Evolutionary conservation across 768 basidiomycete species (phyloP), one percentile per base, ranked within the genome.

Genomic region (Coprinopsis marcescibilis): DNA sequence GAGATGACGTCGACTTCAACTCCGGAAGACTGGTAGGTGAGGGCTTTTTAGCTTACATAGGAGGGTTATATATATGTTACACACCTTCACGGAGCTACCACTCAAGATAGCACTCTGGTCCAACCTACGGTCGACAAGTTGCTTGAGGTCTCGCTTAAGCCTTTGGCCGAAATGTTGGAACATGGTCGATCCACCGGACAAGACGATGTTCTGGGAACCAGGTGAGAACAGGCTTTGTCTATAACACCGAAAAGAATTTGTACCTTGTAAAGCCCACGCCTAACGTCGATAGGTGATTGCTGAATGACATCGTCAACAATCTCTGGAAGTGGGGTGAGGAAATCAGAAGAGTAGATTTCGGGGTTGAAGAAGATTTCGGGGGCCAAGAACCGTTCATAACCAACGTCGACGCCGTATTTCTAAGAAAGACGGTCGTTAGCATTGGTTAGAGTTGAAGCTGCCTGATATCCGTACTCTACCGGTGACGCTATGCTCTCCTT

Each of bases 301-400:
- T 93, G 91, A 52, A 99, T 97, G 45, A 96, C 94, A 48, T 83
- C 82, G 58, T 99, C 96, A 46, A 98, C 96, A 45, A 98, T 90
- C 52, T 95, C 82, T 0, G 96, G 92, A 3, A 99, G 77, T 7
- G 96, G 96, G 3, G 94, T 97, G 52, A 99, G 66, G 76, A 97
- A 97, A 65, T 98, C 95, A 32, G 91, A 94, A 0, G 93, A 96
- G 65, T 88, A 89, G 55, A 99, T 97, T 65, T 99, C 95, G 12
- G 96, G 96, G 70, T 98, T 98, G 78, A 97, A 98, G 73, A 98
- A 98, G 58, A 98, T 96, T 65, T 98, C 96, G 4, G 96, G 94
- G 4, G 95, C 96, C 43, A 98, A 82, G 79, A 99, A 99, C 20
- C 96, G 91, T 65, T 98, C 96, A 66, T 97, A 98, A 15, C 96